Base-by-base conservation (phyloP, 441 rosid genomes). In the Raphanus hybrid region DNA sequence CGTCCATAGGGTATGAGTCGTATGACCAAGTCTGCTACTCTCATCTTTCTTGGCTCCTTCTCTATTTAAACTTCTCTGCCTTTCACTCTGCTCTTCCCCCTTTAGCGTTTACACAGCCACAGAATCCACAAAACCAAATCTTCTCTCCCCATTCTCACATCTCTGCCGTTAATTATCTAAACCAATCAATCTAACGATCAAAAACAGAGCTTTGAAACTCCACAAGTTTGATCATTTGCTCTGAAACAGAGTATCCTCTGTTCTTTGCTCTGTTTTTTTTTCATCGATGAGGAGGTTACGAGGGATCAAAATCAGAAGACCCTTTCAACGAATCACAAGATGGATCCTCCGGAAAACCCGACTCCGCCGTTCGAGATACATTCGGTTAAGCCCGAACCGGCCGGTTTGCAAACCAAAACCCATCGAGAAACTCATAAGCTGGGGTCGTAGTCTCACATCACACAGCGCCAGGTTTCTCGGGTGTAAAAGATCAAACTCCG, bases 301-400 rank as follows among this genome's bases (percentile, higher is more conserved):
- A 77, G 92, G 96, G 3, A 85, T 94, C 86, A 85, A 82, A 70
- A 82, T 92, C 27, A 84, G 90, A 50, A 87, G 70, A 23, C 87
- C 86, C 62, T 50, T 91, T 27, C 32, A 75, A 75, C 85, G 83
- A 72, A 66, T 91, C 71, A 81, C 93, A 10, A 29, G 76, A 50
- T 80, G 91, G 91, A 69, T 85, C 60, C 59, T 73, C 65, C 50
- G 82, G 2, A 75, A 73, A 37, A 58, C 75, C 57, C 64, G 85
- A 62, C 34, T 29, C 15, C 11, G 26, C 29, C 71, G 63, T 5
- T 37, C 71, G 3, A 80, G 43, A 65, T 67, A 74, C 60, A 66
- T 14, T 20, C 78, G 72, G 58, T 66, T 74, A 39, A 39, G 14
- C 15, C 34, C 34, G 6, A 58, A 6, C 32, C 66, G 6, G 43